phyloP scores from a whole-genome alignment of 768 basidiomycete genomes.

The Mycena polygramma region DNA sequence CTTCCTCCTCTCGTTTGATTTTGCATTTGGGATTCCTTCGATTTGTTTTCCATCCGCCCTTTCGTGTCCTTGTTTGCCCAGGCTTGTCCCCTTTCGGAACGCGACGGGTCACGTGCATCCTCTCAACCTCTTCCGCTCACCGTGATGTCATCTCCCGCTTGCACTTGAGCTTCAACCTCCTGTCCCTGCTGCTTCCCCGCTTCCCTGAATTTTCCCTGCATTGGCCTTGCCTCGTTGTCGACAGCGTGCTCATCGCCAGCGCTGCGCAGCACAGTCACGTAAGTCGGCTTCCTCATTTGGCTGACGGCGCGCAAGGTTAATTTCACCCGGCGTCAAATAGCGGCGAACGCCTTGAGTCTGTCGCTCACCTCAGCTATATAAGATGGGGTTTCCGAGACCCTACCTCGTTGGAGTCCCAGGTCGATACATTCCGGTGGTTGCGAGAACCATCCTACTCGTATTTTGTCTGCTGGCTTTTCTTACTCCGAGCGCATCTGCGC shows the following conservation, averaged over 20 bases:
- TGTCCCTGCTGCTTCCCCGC: no score
- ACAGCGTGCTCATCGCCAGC: not conserved
- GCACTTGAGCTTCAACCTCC: no score
- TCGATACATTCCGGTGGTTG: conserved; percentile 11
- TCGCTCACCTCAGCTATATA: not conserved
- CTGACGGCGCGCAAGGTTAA: not conserved
- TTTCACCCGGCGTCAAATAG: not conserved
- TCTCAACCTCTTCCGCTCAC: no score
- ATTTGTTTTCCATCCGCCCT: no score
- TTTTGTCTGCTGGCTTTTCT: conserved; percentile 3
- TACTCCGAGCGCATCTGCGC: conserved; percentile 15
- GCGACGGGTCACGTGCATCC: no score
- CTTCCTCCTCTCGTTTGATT: no score
- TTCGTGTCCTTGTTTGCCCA: no score
- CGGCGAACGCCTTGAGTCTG: not conserved
- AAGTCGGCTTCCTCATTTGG: not conserved
- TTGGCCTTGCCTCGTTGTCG: not conserved
- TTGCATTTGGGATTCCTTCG: no score
- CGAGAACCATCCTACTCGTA: conserved; percentile 1
- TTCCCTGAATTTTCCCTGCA: no score
- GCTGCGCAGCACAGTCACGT: conserved; percentile 3
- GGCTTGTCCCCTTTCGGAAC: no score
- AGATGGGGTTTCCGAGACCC: conserved; percentile 5
- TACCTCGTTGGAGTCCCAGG: conserved; percentile 9
- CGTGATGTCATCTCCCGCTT: no score